Evolutionary conservation across 495 filamentous ascomycete species (phyloP), one percentile per base, ranked within the genome.

Genomic region (Podospora comata): DNA sequence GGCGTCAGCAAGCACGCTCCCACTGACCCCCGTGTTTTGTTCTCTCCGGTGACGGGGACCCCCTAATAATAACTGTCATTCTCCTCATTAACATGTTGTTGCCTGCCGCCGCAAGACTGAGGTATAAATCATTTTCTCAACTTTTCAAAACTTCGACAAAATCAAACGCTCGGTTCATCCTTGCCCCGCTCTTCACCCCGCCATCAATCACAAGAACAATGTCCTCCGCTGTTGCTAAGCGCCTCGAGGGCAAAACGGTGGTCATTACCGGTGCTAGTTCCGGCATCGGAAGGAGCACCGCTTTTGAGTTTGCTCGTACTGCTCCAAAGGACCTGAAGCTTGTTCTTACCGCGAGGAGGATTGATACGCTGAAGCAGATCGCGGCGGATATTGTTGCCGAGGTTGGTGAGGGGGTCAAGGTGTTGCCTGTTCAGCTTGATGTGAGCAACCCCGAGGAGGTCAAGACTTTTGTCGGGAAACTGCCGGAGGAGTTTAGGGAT

Each of bases 181-280:
- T 58, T 28, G 9, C 32, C 26, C 48, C 61, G 44, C 57, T 55
- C 44, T 60, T 44, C 60, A 32, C 57, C 30, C 44, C 60, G 5
- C 61, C n/a, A 26, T 39, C 63, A 65, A 11, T 62, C 62, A 44
- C 34, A 65, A 73, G 34, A 62, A 68, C 73, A 79, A 72, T 61
- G 96, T 97, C 66, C 23, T 78, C 85, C 9, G 89, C 92, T 74
- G 90, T 91, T 83, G 85, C 86, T 68, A 89, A 91, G 79, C 94
- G 95, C 82, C 91, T 99, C 57, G 86, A 90, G 70, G 93, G 93
- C 86, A 99, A 98, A 81, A 98, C 93, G 1, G 86, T 99, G 56
- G 78, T 98, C 48, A 86, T 99, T 65, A 99, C 95, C 0, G 95
- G 95, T 55, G 95, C 95, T 48, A 95, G 91, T 0, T 97, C 94